Evolutionary conservation across 805 yeast species (phyloP).

Genomic region (Saccharomyces mikatae): DNA sequence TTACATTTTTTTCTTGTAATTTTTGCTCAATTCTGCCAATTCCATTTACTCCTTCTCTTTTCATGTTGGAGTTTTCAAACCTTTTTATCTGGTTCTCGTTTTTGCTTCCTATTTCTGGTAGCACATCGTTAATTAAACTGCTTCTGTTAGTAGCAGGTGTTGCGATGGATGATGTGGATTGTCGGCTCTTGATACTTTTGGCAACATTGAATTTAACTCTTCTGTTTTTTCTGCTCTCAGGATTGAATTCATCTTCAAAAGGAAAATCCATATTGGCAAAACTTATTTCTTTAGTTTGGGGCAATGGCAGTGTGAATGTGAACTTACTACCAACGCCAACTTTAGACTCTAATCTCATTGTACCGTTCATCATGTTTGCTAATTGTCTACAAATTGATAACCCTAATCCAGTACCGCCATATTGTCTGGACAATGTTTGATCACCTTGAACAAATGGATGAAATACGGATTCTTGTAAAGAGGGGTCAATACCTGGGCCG

Average conservation of each 20-base stretch:
- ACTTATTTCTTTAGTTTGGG: conserved; percentile 38
- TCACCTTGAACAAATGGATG: conserved; percentile 98
- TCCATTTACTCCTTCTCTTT: background rate
- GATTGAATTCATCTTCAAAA: conserved; percentile 63
- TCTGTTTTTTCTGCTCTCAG: conserved; percentile 42
- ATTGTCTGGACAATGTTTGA: conserved; percentile 80
- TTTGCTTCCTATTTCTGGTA: background rate
- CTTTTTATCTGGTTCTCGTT: conserved; percentile 2
- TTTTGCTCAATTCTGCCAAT: background rate
- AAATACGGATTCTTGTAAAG: conserved; percentile 74
- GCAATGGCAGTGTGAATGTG: conserved; percentile 68
- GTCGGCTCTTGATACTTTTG: conserved; percentile 14
- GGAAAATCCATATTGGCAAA: conserved; percentile 32
- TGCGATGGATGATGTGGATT: conserved; percentile 15
- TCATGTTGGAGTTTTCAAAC: conserved; percentile 2
- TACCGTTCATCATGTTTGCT: conserved; percentile 86
- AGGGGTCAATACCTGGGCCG: conserved; percentile 88
- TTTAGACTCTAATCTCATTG: conserved; percentile 61
- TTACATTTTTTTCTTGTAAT: background rate
- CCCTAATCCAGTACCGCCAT: conserved; percentile 96
- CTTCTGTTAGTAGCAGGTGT: conserved; percentile 1
- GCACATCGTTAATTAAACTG: background rate
- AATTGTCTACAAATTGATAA: conserved; percentile 82
- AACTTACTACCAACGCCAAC: conserved; percentile 82
- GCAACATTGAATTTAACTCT: conserved; percentile 34